Base-by-base conservation (phyloP, 2,329 filamentous ascomycete genomes). In the Xylaria sp. region DNA sequence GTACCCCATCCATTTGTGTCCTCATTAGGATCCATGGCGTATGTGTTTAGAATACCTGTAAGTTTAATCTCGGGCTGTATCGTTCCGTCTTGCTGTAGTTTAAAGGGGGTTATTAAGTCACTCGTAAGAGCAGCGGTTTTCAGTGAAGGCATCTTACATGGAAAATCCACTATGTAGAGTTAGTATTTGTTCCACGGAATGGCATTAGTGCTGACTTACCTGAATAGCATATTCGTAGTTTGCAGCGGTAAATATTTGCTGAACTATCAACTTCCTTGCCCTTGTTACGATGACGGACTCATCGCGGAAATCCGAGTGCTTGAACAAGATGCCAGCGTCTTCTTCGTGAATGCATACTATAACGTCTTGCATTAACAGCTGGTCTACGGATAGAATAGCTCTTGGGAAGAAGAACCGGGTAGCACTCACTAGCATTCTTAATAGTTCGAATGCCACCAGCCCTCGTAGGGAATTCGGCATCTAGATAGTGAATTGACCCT, bases 261-360 rank as follows among this genome's bases (percentile, higher is more conserved):
- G 94, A 73, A 98, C 86, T 77, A 97, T 87, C 66, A 98, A 87
- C 79, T 96, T 97, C 63, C 93, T 89, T 1, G 91, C 93, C 29
- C 94, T 90, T 0, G 94, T 97, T 4, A 97, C 92, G 10, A 96
- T 93, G 63, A 90, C 88, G 0, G 92, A 95, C 51, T 96, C 92
- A 77, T 98, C 94, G 44, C 94, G 88, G 87, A 97, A 98, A 81
- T 98, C 94, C 18, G 90, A 94, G 82, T 97, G 93, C 83, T 98
- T 98, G 88, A 97, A 97, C 0, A 97, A 84, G 68, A 98, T 96
- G 5, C 94, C 94, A 1, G 89, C 88, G 72, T 98, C 94, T 82
- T 98, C 94, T 79, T 98, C 94, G 81, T 98, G 94, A 72, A 98
- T 94, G 80, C 94, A 98, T 73, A 98, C 68, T 69, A 12, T 5